A percentile compares a stretch with the other conserved stretches of the same genome.
Conservation (phyloP, 306 rosid genomes). For the Cicer arietinum region DNA sequence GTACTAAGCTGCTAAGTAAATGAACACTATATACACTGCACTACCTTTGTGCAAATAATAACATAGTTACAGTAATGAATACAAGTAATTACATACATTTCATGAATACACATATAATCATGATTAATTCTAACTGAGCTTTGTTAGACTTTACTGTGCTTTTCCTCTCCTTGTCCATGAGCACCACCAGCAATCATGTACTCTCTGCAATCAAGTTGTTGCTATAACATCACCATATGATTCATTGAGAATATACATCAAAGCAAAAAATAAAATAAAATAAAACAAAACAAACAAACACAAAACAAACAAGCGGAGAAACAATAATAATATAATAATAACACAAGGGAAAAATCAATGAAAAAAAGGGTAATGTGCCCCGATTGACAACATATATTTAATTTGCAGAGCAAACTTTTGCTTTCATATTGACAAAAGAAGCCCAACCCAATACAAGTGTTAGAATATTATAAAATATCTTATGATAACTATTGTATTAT, state of each 20-base stretch:
- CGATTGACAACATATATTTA: too few relatives aligned
- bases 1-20: constrained; percentile 14
- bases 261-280: background rate
- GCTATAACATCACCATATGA: constrained; percentile 4
- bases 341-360: too few relatives aligned
- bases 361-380: too few relatives aligned
- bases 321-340: too few relatives aligned
- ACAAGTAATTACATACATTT: constrained; percentile 33
- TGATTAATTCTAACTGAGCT: constrained; percentile 38
- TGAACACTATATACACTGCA: constrained; percentile 1
- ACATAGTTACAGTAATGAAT: constrained; percentile 31
- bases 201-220: constrained; percentile 58
- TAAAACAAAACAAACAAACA: background rate
- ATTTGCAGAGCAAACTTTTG: too few relatives aligned
- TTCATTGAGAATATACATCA: constrained; percentile 25
- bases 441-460: too few relatives aligned
- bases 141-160: constrained; percentile 39
- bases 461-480: too few relatives aligned
- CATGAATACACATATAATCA: constrained; percentile 8
- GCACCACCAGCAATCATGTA: constrained; percentile 56
- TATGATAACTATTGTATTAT: too few relatives aligned
- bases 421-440: too few relatives aligned
- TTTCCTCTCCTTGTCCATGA: constrained; percentile 45
- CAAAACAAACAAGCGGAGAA: background rate
- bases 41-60: constrained; percentile 43